These are phyloP conservation scores for Sporothrix schenckii DNA, from an alignment of 2,329 filamentous ascomycete genomes.

Conservation along the genomic window DNA sequence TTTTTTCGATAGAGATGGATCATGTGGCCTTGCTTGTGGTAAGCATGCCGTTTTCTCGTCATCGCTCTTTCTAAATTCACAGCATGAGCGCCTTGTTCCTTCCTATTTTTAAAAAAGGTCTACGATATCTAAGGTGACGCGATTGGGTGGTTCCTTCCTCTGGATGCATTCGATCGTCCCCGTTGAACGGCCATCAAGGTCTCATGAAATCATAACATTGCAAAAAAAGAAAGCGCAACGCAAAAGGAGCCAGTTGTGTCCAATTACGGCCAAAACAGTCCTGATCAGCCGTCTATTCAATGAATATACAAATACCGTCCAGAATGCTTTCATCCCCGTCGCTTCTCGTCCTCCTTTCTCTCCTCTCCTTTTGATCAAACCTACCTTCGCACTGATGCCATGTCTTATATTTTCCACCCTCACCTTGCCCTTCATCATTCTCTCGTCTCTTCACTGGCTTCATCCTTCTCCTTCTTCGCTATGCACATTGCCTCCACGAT, in stretches of 20 bases:
- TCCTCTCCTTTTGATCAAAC: not conserved
- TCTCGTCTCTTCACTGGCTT: constrained; percentile 11
- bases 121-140: not conserved
- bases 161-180: not conserved
- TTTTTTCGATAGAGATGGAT: not conserved
- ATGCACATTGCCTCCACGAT: constrained; percentile 1
- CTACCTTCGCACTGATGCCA: not conserved
- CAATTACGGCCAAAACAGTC: not conserved
- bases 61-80: not conserved
- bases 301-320: not conserved
- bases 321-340: not conserved
- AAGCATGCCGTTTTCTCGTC: not conserved
- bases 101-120: not conserved
- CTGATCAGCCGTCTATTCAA: not conserved
- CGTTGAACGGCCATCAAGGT: constrained; percentile 15
- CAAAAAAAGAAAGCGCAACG: not conserved
- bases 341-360: not conserved
- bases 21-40: not conserved
- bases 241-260: not conserved
- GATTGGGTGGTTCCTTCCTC: not conserved
- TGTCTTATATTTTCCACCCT: not conserved
- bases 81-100: not conserved
- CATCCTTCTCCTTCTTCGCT: not conserved
- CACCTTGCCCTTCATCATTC: not conserved
- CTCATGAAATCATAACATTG: constrained; percentile 1